Base-by-base conservation (phyloP, 441 rosid species). In the Bruguiera hainesii region DNA sequence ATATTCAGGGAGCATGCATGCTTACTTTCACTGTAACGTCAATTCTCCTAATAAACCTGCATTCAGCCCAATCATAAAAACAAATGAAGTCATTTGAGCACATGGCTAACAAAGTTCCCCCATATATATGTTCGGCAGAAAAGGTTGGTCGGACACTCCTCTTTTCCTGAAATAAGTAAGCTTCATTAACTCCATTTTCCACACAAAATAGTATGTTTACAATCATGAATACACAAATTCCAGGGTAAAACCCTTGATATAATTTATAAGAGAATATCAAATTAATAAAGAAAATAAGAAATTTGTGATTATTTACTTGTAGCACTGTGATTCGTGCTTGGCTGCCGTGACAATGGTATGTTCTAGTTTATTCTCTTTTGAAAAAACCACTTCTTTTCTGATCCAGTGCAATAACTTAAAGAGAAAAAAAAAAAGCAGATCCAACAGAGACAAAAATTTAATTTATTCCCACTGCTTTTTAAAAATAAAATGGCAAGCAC, bases 31-130 rank as follows among this genome's bases (percentile, higher is more conserved):
- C 97, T 39, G 79, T 85, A 52, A 96, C 99, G 82, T 96, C 99
- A 79, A 96, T 93, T 56, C 98, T 86, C 69, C 97, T 85, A 71
- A 96, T 87, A 84, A 96, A 78, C 82, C 98, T 87, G 86, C 99
- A 96, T 67, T 96, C 98, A 74, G 85, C 88, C 99, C 99, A 96
- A 81, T 93, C 97, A 80, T 90, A 96, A 75, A 93, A 96, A 76
- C 99, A 96, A 76, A 93, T 92, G 76, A 96, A 96, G 80, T 93
- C 99, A 78, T 85, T 96, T 66, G 98, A 87, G 84, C 99, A 89
- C 98, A 96, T 96, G 48, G 98, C 96, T 78, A 96, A 77, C 67
- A 96, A 80, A 65, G 89, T 83, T 64, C 99, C 98, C 55, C 99
- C 99, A 74, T 65, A 88, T 72, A 96, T 87, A 58, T 56, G 97